phyloP scores from a whole-genome alignment of 148 eudicot species.

The Rhododendron griersonianum region DNA sequence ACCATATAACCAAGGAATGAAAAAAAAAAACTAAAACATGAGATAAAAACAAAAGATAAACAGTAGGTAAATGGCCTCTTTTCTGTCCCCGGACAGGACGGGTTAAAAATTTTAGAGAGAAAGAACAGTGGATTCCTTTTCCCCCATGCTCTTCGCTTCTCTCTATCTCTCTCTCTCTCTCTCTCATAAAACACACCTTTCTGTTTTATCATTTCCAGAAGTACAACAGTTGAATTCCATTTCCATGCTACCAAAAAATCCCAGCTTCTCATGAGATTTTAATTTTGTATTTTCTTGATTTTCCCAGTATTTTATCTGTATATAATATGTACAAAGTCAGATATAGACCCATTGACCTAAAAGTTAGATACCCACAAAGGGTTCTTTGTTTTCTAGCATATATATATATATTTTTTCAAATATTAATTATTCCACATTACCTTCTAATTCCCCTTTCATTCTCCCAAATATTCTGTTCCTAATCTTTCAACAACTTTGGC shows the following conservation, averaged over 20 bases:
- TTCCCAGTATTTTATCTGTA: background rate
- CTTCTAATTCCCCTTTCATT: constrained; percentile 55
- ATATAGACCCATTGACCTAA: constrained; percentile 27
- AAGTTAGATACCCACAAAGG: constrained; percentile 23
- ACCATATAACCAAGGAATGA: background rate
- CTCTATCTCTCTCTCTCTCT: constrained; percentile 20
- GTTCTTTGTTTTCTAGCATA: constrained; percentile 28
- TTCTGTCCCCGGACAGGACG: constrained; percentile 39
- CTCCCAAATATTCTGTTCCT: constrained; percentile 55
- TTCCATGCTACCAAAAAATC: constrained; percentile 15
- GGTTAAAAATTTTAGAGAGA: constrained; percentile 28
- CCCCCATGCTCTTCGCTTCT: constrained; percentile 43
- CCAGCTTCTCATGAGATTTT: background rate
- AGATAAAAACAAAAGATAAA: constrained; percentile 1
- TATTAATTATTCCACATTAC: constrained; percentile 28
- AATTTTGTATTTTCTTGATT: background rate
- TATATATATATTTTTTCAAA: background rate
- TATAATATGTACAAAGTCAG: background rate
- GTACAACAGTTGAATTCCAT: constrained; percentile 15
- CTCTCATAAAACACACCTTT: constrained; percentile 3
- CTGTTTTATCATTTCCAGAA: background rate
- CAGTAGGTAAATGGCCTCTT: constrained; percentile 6
- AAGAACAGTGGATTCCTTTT: constrained; percentile 38
- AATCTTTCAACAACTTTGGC: constrained; percentile 52
- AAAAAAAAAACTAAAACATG: background rate